Evolutionary conservation across 2,329 filamentous ascomycete genomes (phyloP).

Genomic region (Aspergillus tamarii): DNA sequence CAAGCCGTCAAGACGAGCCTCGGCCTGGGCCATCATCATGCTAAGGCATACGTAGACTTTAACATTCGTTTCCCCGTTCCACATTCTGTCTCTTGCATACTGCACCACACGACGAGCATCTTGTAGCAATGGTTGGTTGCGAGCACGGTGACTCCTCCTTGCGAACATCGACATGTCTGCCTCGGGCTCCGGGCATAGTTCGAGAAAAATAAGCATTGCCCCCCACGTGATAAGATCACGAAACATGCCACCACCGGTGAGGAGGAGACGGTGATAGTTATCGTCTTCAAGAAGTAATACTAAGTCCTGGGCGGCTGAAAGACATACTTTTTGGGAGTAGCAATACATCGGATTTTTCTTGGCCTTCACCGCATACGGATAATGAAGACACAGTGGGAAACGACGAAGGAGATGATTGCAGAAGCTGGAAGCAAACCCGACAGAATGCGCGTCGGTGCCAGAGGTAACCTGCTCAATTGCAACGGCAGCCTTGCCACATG

Average conservation of each 20-base stretch:
- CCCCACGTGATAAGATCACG: slow-evolving; percentile 31
- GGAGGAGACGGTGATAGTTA: slow-evolving; percentile 27
- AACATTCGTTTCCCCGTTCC: slow-evolving; percentile 36
- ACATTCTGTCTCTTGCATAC: slow-evolving; percentile 30
- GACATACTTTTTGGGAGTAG: slow-evolving; percentile 30
- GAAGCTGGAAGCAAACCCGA: slow-evolving; percentile 20
- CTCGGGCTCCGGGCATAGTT: slow-evolving; percentile 18
- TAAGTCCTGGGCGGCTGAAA: slow-evolving; percentile 31
- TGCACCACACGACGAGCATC: slow-evolving; percentile 25
- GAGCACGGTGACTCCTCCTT: slow-evolving; percentile 14
- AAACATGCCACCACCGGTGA: slow-evolving; percentile 33
- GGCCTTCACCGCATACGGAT: slow-evolving; percentile 28
- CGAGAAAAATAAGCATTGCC: slow-evolving; percentile 24
- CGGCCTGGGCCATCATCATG: slow-evolving; percentile 29
- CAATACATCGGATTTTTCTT: slow-evolving; percentile 27
- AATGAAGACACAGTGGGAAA: slow-evolving; percentile 26
- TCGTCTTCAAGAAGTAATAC: slow-evolving; percentile 29
- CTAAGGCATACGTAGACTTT: slow-evolving; percentile 33
- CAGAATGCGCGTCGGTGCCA: too few species aligned
- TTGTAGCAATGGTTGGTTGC: slow-evolving; percentile 16
- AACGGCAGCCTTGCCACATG: slow-evolving; percentile 13
- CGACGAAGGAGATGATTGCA: slow-evolving; percentile 26
- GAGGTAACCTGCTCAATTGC: background rate
- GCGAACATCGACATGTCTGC: slow-evolving; percentile 17
- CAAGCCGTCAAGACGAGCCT: slow-evolving; percentile 18